Evolutionary conservation across 2,329 filamentous ascomycete genomes (phyloP).

Genomic region (Claviceps pazoutovae): DNA sequence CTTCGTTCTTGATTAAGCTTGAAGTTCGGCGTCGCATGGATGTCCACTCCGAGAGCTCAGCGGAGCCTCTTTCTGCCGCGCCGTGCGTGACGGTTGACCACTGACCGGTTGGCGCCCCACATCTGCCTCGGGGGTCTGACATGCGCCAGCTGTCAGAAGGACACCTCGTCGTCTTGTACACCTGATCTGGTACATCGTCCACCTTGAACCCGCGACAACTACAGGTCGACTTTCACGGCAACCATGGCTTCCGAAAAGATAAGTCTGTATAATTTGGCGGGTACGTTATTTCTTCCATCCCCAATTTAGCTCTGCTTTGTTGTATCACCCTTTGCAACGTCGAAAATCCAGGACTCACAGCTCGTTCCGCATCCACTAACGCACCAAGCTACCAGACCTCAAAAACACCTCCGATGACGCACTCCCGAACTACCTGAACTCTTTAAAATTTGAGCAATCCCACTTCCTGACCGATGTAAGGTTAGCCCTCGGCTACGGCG

Average conservation of each 20-base stretch:
- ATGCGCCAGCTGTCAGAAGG: not conserved
- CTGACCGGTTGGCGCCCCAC: not conserved
- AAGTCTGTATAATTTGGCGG: conserved; percentile 52
- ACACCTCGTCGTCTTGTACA: conserved; percentile 1
- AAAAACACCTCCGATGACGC: conserved; percentile 96
- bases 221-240: not conserved
- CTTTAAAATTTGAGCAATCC: conserved; percentile 69
- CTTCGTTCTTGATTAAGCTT: not conserved
- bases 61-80: conserved; percentile 3
- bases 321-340: not conserved
- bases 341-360: not conserved
- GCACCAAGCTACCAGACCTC: conserved; percentile 47
- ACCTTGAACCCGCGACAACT: not conserved
- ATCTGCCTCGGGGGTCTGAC: not conserved
- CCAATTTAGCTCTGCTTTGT: not conserved
- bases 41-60: not conserved
- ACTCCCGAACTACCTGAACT: conserved; percentile 83
- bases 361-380: not conserved
- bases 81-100: not conserved
- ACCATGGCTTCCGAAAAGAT: conserved; percentile 39
- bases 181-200: not conserved
- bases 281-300: conserved; percentile 22
- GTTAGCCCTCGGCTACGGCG: conserved; percentile 67
- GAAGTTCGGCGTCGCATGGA: not conserved
- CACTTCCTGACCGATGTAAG: conserved; percentile 72